Evolutionary conservation across 2,329 filamentous ascomycete genomes (phyloP), one percentile per base, ranked within the genome.

Genomic region (Trematosphaeria pertusa): DNA sequence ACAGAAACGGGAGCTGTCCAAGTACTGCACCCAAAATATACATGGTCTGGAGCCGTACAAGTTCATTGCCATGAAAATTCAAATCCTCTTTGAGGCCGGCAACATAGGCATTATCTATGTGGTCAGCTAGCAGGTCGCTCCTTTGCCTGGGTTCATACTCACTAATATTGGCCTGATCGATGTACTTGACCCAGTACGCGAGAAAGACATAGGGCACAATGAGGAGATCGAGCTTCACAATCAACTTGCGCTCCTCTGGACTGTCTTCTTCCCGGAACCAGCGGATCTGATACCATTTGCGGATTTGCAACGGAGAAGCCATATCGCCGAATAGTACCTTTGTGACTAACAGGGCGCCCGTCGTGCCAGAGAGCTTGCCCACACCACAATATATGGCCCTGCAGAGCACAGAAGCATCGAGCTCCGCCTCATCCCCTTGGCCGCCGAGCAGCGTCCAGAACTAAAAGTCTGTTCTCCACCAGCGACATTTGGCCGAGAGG

Each of bases 121-220:
- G 12, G 14, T 49, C 26, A 35, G 40, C 2, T 2, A 22, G 22
- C 5, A 18, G 12, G 2, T 34, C 7, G 5, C n/a, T 9, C 26
- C 12, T 9, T 10, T 15, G 22, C n/a, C 2, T 15, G 14, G 31
- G 32, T 26, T 11, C 43, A 32, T 10, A 52, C 71, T 38, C 52
- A 81, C 78, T 82, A 38, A 82, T 72, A 43, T 82, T 82, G 3
- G 76, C 69, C 52, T 82, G 79, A 51, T 82, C 80, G 7, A 84
- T 74, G 48, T 82, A 81, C 34, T 58, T 83, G 39, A 78, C 74
- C 76, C 80, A 84, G 50, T 82, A 83, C 0, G 77, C 73, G 2
- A 84, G 61, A 34, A 83, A 78, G 0, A 79, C 80, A 55, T 83
- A 84, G 0, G 80, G 80, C 0, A 85, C 76, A 26, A 84, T 79